Evolutionary conservation across 2,329 filamentous ascomycete genomes (phyloP).

Genomic region (Epichloe hybrida): DNA sequence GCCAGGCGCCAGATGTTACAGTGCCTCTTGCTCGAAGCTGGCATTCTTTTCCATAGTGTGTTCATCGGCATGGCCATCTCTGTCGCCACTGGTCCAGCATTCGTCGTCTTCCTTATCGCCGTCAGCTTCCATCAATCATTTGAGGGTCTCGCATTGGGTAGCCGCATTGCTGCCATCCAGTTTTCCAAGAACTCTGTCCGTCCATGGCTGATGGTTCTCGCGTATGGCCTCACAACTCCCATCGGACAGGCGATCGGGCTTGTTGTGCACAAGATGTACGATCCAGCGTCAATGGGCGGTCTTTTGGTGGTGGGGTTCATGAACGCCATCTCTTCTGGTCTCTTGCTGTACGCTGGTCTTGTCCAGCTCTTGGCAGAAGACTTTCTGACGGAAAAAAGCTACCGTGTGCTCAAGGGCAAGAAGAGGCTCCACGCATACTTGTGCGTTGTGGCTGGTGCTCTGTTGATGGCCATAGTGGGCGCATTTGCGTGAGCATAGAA

Average conservation of each 20-base stretch:
- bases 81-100: constrained; percentile 65
- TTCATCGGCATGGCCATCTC: constrained; percentile 83
- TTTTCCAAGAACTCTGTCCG: constrained; percentile 61
- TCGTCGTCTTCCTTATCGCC: constrained; percentile 66
- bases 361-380: constrained; percentile 80
- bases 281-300: constrained; percentile 55
- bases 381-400: constrained; percentile 62
- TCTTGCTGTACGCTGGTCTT: constrained; percentile 69
- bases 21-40: constrained; percentile 67
- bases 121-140: constrained; percentile 82
- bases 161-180: constrained; percentile 69
- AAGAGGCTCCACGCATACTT: constrained; percentile 49
- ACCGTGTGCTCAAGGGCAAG: constrained; percentile 48
- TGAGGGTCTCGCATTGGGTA: constrained; percentile 74
- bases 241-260: constrained; percentile 75
- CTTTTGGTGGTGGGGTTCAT: constrained; percentile 75
- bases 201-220: constrained; percentile 73
- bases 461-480: constrained; percentile 58
- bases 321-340: constrained; percentile 71
- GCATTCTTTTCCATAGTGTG: constrained; percentile 72
- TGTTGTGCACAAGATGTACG: constrained; percentile 64
- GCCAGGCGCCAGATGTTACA: constrained; percentile 58
- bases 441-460: constrained; percentile 49
- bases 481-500: constrained; percentile 46
- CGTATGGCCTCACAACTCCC: constrained; percentile 65